Evolutionary conservation across 176 grass and related monocot species (phyloP).

Genomic region (Tillandsia leiboldiana): DNA sequence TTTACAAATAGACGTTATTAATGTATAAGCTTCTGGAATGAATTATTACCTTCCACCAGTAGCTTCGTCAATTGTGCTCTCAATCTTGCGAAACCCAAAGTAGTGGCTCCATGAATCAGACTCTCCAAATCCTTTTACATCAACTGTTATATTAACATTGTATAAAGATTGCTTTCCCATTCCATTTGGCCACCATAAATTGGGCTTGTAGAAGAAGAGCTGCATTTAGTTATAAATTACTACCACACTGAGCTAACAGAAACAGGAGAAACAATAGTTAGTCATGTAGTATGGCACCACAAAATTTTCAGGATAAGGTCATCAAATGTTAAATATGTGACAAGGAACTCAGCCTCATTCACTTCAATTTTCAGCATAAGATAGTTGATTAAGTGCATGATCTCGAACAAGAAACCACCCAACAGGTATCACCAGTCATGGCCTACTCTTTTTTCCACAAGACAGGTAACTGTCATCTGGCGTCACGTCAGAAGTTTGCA

Average conservation of each 20-base stretch:
- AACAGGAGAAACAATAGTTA: neutral
- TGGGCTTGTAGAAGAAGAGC: constrained; percentile 97
- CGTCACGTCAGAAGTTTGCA: no score
- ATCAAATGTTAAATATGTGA: neutral
- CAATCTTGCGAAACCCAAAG: constrained; percentile 85
- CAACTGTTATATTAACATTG: constrained; percentile 66
- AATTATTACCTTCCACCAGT: constrained; percentile 79
- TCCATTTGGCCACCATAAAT: constrained; percentile 98
- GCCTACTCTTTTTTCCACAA: no score
- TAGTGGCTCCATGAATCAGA: constrained; percentile 76
- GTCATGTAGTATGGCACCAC: neutral
- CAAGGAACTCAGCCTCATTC: no score
- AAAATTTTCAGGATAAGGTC: neutral
- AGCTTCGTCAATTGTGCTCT: constrained; percentile 59
- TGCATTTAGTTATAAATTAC: constrained; percentile 25
- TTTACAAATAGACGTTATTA: neutral
- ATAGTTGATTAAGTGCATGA: no score
- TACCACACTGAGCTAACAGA: neutral
- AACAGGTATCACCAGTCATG: no score
- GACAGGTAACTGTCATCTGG: no score
- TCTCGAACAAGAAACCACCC: no score
- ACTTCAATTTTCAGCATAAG: no score
- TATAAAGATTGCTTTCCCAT: constrained; percentile 86
- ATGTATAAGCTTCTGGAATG: neutral
- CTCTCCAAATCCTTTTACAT: constrained; percentile 80